Evolutionary conservation across 257 asterid genomes (phyloP), one percentile per base, ranked within the genome.

Genomic region (Jacaranda copaia): DNA sequence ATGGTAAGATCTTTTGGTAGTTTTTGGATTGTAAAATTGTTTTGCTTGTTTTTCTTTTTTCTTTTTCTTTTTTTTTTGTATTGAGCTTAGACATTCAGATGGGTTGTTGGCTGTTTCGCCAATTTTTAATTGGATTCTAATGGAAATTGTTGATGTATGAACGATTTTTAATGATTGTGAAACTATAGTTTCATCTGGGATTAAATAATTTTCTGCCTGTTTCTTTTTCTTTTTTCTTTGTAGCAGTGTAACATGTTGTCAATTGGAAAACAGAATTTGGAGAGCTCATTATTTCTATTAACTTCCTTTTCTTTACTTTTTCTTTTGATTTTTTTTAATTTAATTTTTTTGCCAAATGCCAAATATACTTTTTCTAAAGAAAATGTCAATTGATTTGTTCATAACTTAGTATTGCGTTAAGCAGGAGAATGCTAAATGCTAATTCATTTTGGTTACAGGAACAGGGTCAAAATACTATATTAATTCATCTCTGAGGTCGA

Each of bases 401-500:
- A 16, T 40, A 18, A 25, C 1, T 8, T 43, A 42, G 25, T 60
- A 3, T 60, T 59, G 32, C 12, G 0, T 73, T 59, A 58, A 20
- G 46, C 51, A 40, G 68, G 39, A 32, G 4, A 25, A 14, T 14
- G 63, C 20, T 59, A 19, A 8, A 9, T 18, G 42, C 45, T 61
- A 61, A 0, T 12, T 65, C 20, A 14, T 38, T 63, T 32, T n/a
- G 46, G 20, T 35, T 62, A 1, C 2, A 18, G 8, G 14, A 63
- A 38, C 60, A 73, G 78, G 78, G 36, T 48, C 15, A 16, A 14
- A 5, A 9, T 46, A 32, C 43, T 9, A 0, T 32, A 45, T 20
- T 16, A 45, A 45, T 61, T 43, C 70, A 45, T 45, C 70, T 14
- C 10, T 60, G 19, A 46, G 61, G 70, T 72, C 8, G n/a, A 15